Conservation (phyloP, 306 rosid species). For the Fagus sylvatica region DNA sequence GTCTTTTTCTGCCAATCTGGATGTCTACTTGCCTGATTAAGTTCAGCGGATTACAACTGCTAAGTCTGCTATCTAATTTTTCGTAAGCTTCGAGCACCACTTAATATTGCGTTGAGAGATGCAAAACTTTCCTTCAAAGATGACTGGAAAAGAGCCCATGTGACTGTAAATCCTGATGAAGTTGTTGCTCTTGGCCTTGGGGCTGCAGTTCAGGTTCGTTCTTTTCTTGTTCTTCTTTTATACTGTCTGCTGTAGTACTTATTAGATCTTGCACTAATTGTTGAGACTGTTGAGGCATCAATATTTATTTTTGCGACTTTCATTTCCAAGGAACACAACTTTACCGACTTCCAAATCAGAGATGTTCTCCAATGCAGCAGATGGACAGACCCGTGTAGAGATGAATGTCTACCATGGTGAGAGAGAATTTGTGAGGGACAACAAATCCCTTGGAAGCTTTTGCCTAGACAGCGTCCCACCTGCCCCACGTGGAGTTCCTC, state of each 20-base stretch:
- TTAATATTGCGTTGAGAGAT: slow-evolving; percentile 86
- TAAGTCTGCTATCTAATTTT: background rate
- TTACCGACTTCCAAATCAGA: slow-evolving; percentile 94
- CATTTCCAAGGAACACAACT: slow-evolving; percentile 23
- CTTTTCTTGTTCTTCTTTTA: slow-evolving; percentile 31
- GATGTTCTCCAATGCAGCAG: slow-evolving; percentile 92
- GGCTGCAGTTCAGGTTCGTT: slow-evolving; percentile 81
- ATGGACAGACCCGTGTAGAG: slow-evolving; percentile 91
- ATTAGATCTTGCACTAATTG: slow-evolving; percentile 83
- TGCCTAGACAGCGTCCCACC: too few relatives aligned
- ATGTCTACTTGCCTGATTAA: background rate
- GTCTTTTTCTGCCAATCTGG: background rate
- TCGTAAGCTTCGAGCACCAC: slow-evolving; percentile 72
- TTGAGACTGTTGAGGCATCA: slow-evolving; percentile 22
- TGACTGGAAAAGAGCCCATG: too few relatives aligned
- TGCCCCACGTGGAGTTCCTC: too few relatives aligned
- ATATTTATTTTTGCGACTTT: too few relatives aligned
- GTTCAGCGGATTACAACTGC: background rate
- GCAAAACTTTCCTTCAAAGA: slow-evolving; percentile 31
- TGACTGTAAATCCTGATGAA: slow-evolving; percentile 61
- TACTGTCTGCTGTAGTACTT: slow-evolving; percentile 64
- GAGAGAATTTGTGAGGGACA: slow-evolving; percentile 90
- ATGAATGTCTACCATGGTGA: slow-evolving; percentile 91
- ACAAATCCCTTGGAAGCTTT: background rate
- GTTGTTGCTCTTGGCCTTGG: slow-evolving; percentile 91